Evolutionary conservation across 129 eudicot species (phyloP).

Genomic region (Artemisia tridentata): DNA sequence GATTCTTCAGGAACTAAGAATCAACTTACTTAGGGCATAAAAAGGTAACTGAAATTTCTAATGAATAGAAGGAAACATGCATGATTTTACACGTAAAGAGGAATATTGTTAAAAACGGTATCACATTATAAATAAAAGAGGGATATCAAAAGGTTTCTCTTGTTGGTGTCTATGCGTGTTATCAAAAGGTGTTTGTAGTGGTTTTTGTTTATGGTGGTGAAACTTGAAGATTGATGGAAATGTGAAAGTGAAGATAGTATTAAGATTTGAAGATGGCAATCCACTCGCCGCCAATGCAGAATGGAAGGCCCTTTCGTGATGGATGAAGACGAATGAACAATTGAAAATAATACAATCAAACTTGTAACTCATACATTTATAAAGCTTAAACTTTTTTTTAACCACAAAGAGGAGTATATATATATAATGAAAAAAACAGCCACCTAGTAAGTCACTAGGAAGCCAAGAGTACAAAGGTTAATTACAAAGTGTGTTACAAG

Average conservation of each 20-base stretch:
- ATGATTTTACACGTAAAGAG: neutral
- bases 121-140: neutral
- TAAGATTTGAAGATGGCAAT: too few relatives aligned
- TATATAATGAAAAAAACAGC: too few relatives aligned
- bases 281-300: too few relatives aligned
- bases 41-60: neutral
- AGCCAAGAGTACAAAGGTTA: too few relatives aligned
- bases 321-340: neutral
- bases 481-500: too few relatives aligned
- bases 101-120: neutral
- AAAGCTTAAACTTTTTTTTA: neutral
- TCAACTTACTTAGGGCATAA: neutral
- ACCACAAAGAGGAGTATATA: too few relatives aligned
- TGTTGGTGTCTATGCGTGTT: too few relatives aligned
- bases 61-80: neutral
- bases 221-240: neutral
- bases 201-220: neutral
- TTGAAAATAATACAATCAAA: neutral
- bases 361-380: neutral
- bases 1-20: neutral
- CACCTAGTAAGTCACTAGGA: too few relatives aligned
- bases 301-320: too few relatives aligned
- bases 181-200: neutral
- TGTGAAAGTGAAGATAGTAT: neutral
- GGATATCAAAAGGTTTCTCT: neutral